Conservation (phyloP, 148 eudicot species). For the Vaccinium vitisidaea region DNA sequence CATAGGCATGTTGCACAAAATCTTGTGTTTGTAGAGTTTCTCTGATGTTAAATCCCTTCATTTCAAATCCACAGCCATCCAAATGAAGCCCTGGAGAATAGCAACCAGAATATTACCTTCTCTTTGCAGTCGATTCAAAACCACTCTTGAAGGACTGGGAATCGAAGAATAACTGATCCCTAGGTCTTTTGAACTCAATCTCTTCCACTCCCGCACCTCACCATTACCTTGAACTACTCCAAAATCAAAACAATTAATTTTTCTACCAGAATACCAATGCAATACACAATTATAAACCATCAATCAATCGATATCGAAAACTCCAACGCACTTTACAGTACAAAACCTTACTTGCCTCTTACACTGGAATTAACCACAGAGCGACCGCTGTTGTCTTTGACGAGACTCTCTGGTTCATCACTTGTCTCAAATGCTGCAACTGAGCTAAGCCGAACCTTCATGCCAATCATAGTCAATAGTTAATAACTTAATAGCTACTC, state of each 20-base stretch:
- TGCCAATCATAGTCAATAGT: not conserved
- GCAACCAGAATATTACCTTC: constrained; percentile 36
- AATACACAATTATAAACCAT: not conserved
- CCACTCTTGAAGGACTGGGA: constrained; percentile 51
- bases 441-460: constrained; percentile 22
- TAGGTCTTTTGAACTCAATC: constrained; percentile 62
- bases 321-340: not conserved
- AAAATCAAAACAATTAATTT: not conserved
- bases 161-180: constrained; percentile 63
- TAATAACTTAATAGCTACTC: too few relatives aligned
- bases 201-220: constrained; percentile 52
- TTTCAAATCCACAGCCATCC: not conserved
- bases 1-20: too few relatives aligned
- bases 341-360: constrained; percentile 15
- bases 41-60: not conserved
- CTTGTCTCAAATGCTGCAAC: constrained; percentile 18
- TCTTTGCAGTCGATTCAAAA: constrained; percentile 61
- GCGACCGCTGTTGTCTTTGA: not conserved
- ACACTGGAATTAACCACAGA: constrained; percentile 2
- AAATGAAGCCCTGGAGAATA: not conserved
- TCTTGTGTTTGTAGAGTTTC: too few relatives aligned
- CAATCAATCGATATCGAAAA: not conserved
- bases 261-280: not conserved
- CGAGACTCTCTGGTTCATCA: constrained; percentile 24
- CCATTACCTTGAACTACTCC: constrained; percentile 18